A percentile compares a stretch with the other conserved stretches of the same genome.
Evolutionary conservation across 2,329 filamentous ascomycete genomes (phyloP).

Genomic region (Verticillium alfalfae): DNA sequence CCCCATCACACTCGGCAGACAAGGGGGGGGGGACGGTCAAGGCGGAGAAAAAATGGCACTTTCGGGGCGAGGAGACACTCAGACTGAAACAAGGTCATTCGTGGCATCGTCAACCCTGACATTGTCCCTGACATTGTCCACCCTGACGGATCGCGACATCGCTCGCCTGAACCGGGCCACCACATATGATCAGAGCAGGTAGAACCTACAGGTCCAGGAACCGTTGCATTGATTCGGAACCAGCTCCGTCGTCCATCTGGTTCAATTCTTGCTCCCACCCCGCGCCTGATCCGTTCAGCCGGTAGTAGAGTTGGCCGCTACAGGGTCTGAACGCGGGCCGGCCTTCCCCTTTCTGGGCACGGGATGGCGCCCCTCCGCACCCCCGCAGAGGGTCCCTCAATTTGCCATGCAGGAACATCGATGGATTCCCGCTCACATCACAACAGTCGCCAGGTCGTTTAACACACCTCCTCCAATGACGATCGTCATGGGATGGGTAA

Average conservation of each 20-base stretch:
- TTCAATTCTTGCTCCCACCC: background rate
- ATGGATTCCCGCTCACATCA: background rate
- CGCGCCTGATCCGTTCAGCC: constrained; percentile 7
- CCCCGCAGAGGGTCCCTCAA: constrained; percentile 5
- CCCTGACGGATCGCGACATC: background rate
- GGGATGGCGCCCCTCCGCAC: constrained; percentile 11
- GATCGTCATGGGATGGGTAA: background rate
- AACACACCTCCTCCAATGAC: background rate
- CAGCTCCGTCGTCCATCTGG: background rate
- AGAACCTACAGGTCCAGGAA: background rate
- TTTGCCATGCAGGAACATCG: background rate
- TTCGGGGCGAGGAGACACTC: background rate
- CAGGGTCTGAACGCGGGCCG: background rate
- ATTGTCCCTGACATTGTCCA: background rate
- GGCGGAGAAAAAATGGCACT: background rate
- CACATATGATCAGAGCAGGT: no score
- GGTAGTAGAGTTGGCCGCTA: background rate
- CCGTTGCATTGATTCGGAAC: background rate
- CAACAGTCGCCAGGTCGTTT: background rate
- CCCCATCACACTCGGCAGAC: background rate
- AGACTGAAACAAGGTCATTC: background rate
- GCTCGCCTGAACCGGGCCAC: background rate
- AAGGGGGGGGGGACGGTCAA: background rate
- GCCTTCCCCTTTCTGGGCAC: constrained; percentile 8
- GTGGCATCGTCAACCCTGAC: background rate